Base-by-base conservation (phyloP, 108 stramenopile genomes). In the Epipyxis sp. region DNA sequence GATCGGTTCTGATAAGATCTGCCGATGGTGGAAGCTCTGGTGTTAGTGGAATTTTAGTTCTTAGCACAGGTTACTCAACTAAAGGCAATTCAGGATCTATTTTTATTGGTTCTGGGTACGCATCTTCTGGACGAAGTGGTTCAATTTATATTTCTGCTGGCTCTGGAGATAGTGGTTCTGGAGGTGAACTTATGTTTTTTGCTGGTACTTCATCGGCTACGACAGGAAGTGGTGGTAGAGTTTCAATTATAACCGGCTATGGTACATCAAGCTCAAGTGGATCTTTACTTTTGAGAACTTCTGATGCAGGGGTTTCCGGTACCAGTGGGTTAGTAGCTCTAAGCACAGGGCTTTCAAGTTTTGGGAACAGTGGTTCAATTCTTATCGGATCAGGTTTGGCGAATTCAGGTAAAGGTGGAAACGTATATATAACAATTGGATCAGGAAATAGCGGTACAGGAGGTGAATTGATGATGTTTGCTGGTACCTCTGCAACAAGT, bases 111-210 rank as follows among this genome's bases (percentile, higher is more conserved):
- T 16, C 10, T 34, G 76, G 76, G 0, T 40, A 27, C 29, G 58
- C 58, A 13, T 59, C 76, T 2, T 29, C 44, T 39, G 76, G 76
- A 2, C 1, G 20, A 0, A 65, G 78, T 1, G 78, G 78, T 0
- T 34, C 34, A 0, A 67, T 78, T 39, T 3, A 32, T 30, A 67
- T 78, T n/a, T 40, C 58, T 29, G 78, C 30, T 0, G 78, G 78
- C 43, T 59, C 58, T 32, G 78, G 78, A 0, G 68, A 59, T 29
- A 78, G 78, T 37, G 78, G 78, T 0, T 20, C 58, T 1, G 78
- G 78, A 29, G 78, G 62, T 1, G 59, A 1, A 34, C 40, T 78
- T 58, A 57, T 16, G 32, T 59, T 59, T 3, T 0, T 39, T 0
- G 62, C 78, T 27, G 78, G 34, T 39, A 43, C 1, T 58, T 30